Percentiles rank a stretch among this genome's conserved stretches.
Evolutionary conservation across 176 grass and related monocot species (phyloP).

Genomic region (Poa pratensis): DNA sequence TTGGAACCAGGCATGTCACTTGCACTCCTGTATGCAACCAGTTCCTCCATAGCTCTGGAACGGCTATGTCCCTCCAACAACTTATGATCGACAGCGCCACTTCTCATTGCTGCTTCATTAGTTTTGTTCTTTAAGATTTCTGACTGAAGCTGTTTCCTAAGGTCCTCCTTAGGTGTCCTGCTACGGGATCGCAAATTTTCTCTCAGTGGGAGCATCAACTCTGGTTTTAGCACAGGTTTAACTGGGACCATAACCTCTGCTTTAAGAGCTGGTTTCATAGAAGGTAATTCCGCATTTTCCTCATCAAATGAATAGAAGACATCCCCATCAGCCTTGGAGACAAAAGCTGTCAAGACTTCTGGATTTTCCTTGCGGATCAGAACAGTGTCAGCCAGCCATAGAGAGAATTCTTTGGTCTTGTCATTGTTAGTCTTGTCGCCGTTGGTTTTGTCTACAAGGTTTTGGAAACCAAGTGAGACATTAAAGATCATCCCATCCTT

Average conservation of each 20-base stretch:
- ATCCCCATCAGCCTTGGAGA: slow-evolving; percentile 73
- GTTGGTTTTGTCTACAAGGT: slow-evolving; percentile 37
- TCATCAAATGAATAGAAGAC: slow-evolving; percentile 77
- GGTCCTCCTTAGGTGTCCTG: slow-evolving; percentile 92
- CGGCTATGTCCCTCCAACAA: slow-evolving; percentile 59
- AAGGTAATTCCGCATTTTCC: slow-evolving; percentile 38
- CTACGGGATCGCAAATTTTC: slow-evolving; percentile 43
- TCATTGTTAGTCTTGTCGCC: slow-evolving; percentile 30
- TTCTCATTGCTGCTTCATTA: slow-evolving; percentile 80
- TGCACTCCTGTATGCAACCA: slow-evolving; percentile 79
- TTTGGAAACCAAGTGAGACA: slow-evolving; percentile 86
- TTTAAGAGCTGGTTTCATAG: slow-evolving; percentile 12
- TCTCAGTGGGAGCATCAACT: slow-evolving; percentile 28
- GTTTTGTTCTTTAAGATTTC: slow-evolving; percentile 83
- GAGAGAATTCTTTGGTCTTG: slow-evolving; percentile 62
- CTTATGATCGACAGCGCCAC: slow-evolving; percentile 61
- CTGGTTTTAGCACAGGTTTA: slow-evolving; percentile 17
- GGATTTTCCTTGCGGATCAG: slow-evolving; percentile 58
- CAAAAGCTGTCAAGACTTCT: slow-evolving; percentile 59
- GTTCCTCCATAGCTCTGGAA: slow-evolving; percentile 63
- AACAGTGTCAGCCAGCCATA: slow-evolving; percentile 76
- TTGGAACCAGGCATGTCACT: slow-evolving; percentile 72
- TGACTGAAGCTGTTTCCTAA: slow-evolving; percentile 79
- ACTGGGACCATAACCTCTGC: background rate
- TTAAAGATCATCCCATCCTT: slow-evolving; percentile 85